Base-by-base conservation (phyloP, 441 rosid species). In the Croton setiger region DNA sequence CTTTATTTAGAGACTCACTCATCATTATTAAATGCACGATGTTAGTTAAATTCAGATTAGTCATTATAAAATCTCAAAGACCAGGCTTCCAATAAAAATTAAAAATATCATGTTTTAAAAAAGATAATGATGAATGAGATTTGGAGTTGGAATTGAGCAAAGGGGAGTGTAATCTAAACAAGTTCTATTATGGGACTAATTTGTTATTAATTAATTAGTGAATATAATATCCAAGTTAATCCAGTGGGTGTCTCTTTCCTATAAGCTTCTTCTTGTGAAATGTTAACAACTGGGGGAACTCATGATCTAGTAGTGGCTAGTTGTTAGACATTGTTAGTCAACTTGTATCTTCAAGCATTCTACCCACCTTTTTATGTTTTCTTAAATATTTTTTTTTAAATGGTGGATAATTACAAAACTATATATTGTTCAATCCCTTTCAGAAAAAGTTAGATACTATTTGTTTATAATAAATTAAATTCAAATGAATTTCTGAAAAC, bases 161-260 rank as follows among this genome's bases (percentile, higher is more conserved):
- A 67, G 72, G 23, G 69, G 69, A 75, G 69, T 67, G 43, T 11
- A 56, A 41, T 67, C 49, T 39, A 57, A 64, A 63, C 74, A 75
- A 70, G 53, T 66, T 60, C 43, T 39, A 37, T 53, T 69, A 17
- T 47, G 33, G 21, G 33, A 23, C 4, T 45, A 62, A 21, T 61
- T 20, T 62, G 20, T 45, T 15, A 17, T 63, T 63, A 21, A 8
- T 60, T 41, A 4, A 7, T 47, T 27, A 4, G n/a, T 27, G n/a
- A n/a, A n/a, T n/a, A n/a, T 60, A 7, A 35, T 33, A 36, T 52
- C 57, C n/a, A 64, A 53, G 37, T 59, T 67, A 39, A 31, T 69
- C 70, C 35, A 13, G 60, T 69, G 31, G 56, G 49, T 64, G 67
- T 48, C 48, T 4, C 56, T 67, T 36, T 73, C 76, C 31, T 55